A percentile compares a stretch with the other conserved stretches of the same genome.
Evolutionary conservation across 225 moss, liverwort and hornwort species (phyloP).

Genomic region (Bryoerythrophyllum caledonicum): DNA sequence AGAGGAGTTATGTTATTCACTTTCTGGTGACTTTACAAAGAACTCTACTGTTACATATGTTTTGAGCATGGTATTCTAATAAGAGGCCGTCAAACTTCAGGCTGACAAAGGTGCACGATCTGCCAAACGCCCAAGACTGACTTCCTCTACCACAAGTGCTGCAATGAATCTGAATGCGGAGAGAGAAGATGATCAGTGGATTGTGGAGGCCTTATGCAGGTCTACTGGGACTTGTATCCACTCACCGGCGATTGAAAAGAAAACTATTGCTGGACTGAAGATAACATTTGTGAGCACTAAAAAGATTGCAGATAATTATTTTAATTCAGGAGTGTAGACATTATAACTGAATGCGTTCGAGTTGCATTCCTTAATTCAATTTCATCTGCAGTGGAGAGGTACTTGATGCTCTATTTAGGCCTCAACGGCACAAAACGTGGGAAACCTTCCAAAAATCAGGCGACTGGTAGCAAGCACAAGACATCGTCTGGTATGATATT

Average conservation of each 20-base stretch:
- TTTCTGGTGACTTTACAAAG: too few relatives aligned
- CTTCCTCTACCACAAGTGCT: constrained; percentile 23
- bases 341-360: background rate
- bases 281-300: too few relatives aligned
- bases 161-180: constrained; percentile 23
- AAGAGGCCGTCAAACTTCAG: constrained; percentile 24
- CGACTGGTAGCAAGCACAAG: constrained; percentile 31
- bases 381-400: constrained; percentile 39
- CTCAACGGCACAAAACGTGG: constrained; percentile 21
- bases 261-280: too few relatives aligned
- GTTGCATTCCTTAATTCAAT: constrained; percentile 36
- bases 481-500: constrained; percentile 26
- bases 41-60: too few relatives aligned
- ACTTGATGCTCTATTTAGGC: constrained; percentile 38
- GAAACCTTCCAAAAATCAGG: constrained; percentile 7
- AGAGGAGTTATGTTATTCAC: too few relatives aligned
- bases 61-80: constrained; percentile 20
- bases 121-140: constrained; percentile 49
- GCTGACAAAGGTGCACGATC: constrained; percentile 35
- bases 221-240: constrained; percentile 54
- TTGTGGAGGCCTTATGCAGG: constrained; percentile 55
- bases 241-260: background rate
- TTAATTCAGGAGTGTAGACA: too few relatives aligned
- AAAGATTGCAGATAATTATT: too few relatives aligned
- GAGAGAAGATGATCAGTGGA: constrained; percentile 41